Evolutionary conservation across 306 rosid species (phyloP).

Genomic region (Castanea mollissima): DNA sequence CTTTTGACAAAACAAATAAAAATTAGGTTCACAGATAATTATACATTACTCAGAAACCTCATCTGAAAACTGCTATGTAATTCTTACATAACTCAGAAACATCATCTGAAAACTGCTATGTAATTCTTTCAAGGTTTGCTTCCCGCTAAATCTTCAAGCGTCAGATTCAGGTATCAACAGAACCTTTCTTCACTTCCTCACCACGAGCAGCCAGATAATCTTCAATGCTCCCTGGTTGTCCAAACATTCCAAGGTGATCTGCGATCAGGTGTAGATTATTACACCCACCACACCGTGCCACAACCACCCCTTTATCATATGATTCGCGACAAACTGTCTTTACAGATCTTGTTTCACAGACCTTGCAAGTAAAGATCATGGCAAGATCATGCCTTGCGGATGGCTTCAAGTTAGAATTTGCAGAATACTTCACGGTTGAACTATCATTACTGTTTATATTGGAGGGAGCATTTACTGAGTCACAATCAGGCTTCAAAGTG

Average conservation of each 20-base stretch:
- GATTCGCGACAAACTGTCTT: slow-evolving; percentile 76
- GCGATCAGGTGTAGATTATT: slow-evolving; percentile 79
- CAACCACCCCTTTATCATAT: slow-evolving; percentile 87
- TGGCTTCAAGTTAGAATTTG: slow-evolving; percentile 50
- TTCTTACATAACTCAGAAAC: not conserved
- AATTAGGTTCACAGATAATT: not conserved
- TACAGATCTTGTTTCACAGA: slow-evolving; percentile 84
- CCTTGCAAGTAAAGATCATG: slow-evolving; percentile 87
- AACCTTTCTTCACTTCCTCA: slow-evolving; percentile 75
- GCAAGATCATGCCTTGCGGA: slow-evolving; percentile 95
- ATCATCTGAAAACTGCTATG: slow-evolving; percentile 2
- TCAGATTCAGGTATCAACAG: slow-evolving; percentile 67
- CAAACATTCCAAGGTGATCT: slow-evolving; percentile 87
- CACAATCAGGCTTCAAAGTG: slow-evolving; percentile 14
- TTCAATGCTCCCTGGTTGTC: slow-evolving; percentile 72
- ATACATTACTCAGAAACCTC: not conserved
- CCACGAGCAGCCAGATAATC: slow-evolving; percentile 79
- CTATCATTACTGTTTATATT: slow-evolving; percentile 13
- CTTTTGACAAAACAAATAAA: not conserved
- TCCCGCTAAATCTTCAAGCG: slow-evolving; percentile 79
- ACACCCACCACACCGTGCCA: slow-evolving; percentile 82
- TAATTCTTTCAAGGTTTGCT: slow-evolving; percentile 30
- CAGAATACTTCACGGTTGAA: slow-evolving; percentile 39
- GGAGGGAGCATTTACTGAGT: slow-evolving; percentile 26
- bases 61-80: slow-evolving; percentile 10